A percentile compares a stretch with the other conserved stretches of the same genome.
These are phyloP conservation scores for Abrus pulchellus DNA, from an alignment of 306 rosid species.

Conservation along the genomic window DNA sequence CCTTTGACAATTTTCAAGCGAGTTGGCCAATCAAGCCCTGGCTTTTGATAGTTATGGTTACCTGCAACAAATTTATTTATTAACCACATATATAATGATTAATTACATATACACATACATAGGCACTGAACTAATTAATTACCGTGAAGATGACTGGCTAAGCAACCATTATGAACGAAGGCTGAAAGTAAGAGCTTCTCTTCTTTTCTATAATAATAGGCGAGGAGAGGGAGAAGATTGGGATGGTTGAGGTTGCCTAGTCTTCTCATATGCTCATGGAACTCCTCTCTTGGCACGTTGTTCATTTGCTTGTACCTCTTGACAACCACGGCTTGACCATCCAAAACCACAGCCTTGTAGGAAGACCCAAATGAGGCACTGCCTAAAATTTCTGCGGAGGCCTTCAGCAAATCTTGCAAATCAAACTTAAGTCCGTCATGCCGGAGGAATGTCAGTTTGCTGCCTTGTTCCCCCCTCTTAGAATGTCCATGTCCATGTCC, in stretches of 20 bases:
- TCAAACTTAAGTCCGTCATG: conserved; percentile 66
- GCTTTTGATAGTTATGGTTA: conserved; percentile 64
- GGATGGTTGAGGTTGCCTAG: conserved; percentile 72
- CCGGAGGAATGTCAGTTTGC: conserved; percentile 69
- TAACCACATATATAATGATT: too few species aligned
- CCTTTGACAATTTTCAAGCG: conserved; percentile 88
- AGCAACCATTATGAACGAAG: conserved; percentile 73
- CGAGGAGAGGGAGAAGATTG: conserved; percentile 78
- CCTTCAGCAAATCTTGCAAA: conserved; percentile 74
- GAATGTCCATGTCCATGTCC: conserved; percentile 22
- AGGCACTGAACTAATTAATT: neutral
- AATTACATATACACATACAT: too few species aligned
- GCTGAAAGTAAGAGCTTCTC: conserved; percentile 85
- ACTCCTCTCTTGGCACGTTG: conserved; percentile 78
- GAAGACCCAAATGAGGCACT: conserved; percentile 92
- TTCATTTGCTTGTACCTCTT: conserved; percentile 94
- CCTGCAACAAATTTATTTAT: conserved; percentile 44
- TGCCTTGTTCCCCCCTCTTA: conserved; percentile 64
- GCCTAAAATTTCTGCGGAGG: conserved; percentile 91
- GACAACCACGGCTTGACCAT: conserved; percentile 70
- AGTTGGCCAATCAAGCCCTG: conserved; percentile 78
- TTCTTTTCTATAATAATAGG: conserved; percentile 80
- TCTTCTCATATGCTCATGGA: conserved; percentile 87
- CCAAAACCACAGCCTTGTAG: conserved; percentile 71
- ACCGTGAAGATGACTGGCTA: conserved; percentile 93